Evolutionary conservation across 1,139 yeast species (phyloP), one percentile per base, ranked within the genome.

Genomic region (Hansenula sp.): DNA sequence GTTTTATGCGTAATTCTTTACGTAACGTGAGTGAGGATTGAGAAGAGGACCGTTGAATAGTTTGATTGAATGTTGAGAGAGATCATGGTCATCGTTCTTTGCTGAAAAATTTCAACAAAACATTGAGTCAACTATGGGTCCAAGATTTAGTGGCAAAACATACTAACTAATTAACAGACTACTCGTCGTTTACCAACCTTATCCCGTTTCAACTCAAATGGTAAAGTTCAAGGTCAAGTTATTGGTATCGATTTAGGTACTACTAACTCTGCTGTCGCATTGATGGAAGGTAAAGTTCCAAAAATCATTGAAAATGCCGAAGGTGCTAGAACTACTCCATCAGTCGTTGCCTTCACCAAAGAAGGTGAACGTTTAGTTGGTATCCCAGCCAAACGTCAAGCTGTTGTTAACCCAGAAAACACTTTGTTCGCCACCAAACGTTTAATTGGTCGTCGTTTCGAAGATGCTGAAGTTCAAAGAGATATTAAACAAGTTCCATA

Each of bases 201-300:
- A 50, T 65, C 70, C 55, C 79, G 83, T 73, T 68, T 68, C 67
- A 73, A 75, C 64, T 51, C 59, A 35, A 69, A 74, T 39, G 59
- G 57, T 48, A 55, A 55, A 48, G 59, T 55, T 41, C 59, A 55
- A 50, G 59, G 59, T 37, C 57, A 90, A 59, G 97, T 92, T 46
- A 90, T 92, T 62, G 98, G 98, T 77, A 90, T 92, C 64, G 98
- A 92, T 74, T 79, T 92, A 67, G 98, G 98, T 74, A 92, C 97
- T 68, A 92, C 97, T 69, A 92, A 92, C 80, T 92, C 98, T 44
- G 97, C 98, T 46, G 98, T 92, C 52, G 98, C 98, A 48, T 73
- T 92, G 53, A 90, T 92, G 96, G 95, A 88, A 70, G 98, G 98
- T 66, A 86, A 88, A 71, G 71, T 83, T 46, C 97, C 98, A 59